phyloP scores from a whole-genome alignment of 345 rosid species.

The Ricinus communis region DNA sequence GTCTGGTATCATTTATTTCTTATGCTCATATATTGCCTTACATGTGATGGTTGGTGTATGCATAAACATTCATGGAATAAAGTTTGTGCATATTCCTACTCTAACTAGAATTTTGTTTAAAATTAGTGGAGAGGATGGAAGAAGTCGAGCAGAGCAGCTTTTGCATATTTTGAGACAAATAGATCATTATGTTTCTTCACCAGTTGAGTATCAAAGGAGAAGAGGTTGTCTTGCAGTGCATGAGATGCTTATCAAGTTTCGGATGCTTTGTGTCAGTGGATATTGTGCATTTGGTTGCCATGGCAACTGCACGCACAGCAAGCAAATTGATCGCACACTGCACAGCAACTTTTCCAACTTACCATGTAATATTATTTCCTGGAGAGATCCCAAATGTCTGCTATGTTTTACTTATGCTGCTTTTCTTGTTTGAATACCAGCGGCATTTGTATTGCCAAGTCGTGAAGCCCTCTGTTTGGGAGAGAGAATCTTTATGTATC shows the following conservation, averaged over 20 bases:
- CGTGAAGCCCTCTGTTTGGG: conserved; percentile 93
- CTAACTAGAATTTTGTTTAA: conserved; percentile 26
- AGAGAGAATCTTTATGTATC: conserved; percentile 85
- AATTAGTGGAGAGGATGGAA: conserved; percentile 96
- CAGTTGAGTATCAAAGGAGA: conserved; percentile 81
- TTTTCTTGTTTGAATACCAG: conserved; percentile 44
- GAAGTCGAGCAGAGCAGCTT: conserved; percentile 97
- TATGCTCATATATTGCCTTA: background rate
- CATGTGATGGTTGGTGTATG: background rate
- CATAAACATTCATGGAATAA: background rate
- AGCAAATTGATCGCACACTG: conserved; percentile 64
- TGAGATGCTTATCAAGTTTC: conserved; percentile 88
- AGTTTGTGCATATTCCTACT: conserved; percentile 13
- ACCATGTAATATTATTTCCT: conserved; percentile 58
- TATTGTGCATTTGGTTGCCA: conserved; percentile 91
- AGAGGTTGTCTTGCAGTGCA: conserved; percentile 89
- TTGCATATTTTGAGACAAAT: conserved; percentile 85
- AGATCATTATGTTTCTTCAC: conserved; percentile 79
- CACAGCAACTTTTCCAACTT: conserved; percentile 70
- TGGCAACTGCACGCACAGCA: conserved; percentile 82
- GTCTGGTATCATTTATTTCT: background rate
- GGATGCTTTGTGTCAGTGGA: conserved; percentile 78
- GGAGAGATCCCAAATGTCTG: conserved; percentile 1
- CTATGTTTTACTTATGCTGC: conserved; percentile 15
- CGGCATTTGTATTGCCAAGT: conserved; percentile 85